phyloP scores from a whole-genome alignment of 1,139 yeast species.

The Protomyces inouyei region DNA sequence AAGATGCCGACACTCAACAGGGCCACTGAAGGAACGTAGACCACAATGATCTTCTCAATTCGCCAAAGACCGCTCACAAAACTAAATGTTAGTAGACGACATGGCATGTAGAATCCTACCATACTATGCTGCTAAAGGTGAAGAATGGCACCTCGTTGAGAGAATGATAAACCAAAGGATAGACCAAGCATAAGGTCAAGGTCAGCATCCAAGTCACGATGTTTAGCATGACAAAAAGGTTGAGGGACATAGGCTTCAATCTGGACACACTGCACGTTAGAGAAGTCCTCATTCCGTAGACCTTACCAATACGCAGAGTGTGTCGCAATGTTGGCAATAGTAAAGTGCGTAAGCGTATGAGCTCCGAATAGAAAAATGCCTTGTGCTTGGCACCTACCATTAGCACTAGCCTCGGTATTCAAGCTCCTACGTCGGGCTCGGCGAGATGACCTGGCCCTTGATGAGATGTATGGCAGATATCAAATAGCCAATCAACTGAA shows the following conservation, averaged over 20 bases:
- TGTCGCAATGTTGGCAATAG: not conserved
- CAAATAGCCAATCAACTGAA: not conserved
- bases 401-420: not conserved
- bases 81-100: too few species aligned
- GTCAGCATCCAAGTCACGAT: not conserved
- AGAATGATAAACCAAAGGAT: not conserved
- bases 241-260: not conserved
- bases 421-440: not conserved
- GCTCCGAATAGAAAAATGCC: not conserved
- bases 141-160: not conserved
- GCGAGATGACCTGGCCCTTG: not conserved
- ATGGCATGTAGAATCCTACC: not conserved
- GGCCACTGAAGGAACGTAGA: not conserved
- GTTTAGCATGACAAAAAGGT: not conserved
- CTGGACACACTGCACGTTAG: not conserved
- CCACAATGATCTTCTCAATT: not conserved
- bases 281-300: not conserved
- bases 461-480: not conserved
- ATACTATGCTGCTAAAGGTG: not conserved
- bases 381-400: not conserved
- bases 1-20: not conserved
- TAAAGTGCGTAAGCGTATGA: not conserved
- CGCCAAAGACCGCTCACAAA: not conserved
- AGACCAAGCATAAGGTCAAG: not conserved
- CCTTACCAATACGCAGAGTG: not conserved